Evolutionary conservation across 2,329 filamentous ascomycete genomes (phyloP), one percentile per base, ranked within the genome.

Genomic region (Clonostachys chloroleuca): DNA sequence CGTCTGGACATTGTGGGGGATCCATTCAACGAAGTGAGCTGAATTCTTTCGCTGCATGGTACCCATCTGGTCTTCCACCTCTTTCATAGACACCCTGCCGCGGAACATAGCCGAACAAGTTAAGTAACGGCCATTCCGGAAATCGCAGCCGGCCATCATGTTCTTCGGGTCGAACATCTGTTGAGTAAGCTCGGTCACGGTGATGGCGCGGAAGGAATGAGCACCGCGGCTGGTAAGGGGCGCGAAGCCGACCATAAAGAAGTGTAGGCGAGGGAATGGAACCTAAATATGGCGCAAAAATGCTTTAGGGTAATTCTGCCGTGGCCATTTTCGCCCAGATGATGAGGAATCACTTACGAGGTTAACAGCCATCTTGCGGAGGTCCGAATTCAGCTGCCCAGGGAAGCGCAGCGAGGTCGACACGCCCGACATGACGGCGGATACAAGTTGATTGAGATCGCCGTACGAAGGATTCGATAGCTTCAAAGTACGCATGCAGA

Each of bases 111-210:
- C 92, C 72, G 87, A 97, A 87, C 94, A 99, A 61, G 94, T 99
- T 66, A 99, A 85, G 83, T 99, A 99, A 66, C 94, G 94, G 72
- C 94, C 94, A 75, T 97, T 99, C 66, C 94, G 90, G 91, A 99
- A 99, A 80, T 99, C 94, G 55, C 92, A 95, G 57, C 94, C 94
- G 77, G 94, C 94, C 94, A 99, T 99, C 92, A 99, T 99, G 87
- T 99, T 99, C 91, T 97, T 99, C 66, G 94, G 92, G 81, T 99
- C 94, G 81, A 95, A 99, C 91, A 99, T 97, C 77, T 99, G 94
- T 81, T 99, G 94, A 64, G 94, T 97, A 72, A 99, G 84, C 82
- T 99, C 94, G 49, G 94, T 92, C 53, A 99, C 94, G 66, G 87
- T 92, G 73, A 97, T 88, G 59, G 94, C 92, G 69, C 94, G 94